Conservation (phyloP, 2,329 filamentous ascomycete species). For the Zymoseptoria crescenta region DNA sequence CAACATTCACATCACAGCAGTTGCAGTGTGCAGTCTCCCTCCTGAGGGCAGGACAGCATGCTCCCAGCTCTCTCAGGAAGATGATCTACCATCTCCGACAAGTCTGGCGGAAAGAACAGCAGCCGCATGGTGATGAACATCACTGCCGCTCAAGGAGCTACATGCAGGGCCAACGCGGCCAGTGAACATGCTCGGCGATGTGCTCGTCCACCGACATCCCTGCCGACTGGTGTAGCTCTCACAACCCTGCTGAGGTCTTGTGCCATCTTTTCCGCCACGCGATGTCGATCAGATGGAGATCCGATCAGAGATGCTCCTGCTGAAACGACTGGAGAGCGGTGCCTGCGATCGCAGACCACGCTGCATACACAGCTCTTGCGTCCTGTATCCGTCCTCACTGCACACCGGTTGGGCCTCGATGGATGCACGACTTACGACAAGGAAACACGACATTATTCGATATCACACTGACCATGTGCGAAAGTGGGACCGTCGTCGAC, state of each 20-base stretch:
- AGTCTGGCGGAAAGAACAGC: background rate
- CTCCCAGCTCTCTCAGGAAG: no score
- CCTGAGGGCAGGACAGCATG: no score
- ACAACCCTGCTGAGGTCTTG: background rate
- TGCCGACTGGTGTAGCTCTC: background rate
- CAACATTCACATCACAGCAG: no score
- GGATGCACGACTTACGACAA: background rate
- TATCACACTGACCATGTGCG: background rate
- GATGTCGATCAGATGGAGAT: background rate
- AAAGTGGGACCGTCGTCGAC: background rate
- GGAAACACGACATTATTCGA: background rate
- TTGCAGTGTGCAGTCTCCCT: no score
- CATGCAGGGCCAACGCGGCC: no score
- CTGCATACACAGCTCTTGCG: background rate
- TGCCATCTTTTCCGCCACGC: background rate
- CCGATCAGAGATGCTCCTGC: background rate
- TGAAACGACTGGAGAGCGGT: background rate
- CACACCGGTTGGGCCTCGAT: no score
- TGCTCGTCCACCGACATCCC: no score
- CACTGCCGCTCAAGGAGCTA: background rate
- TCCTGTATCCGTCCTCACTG: no score
- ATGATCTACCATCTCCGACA: no score
- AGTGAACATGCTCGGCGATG: no score
- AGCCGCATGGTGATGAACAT: background rate
- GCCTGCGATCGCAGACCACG: background rate